A percentile compares a stretch with the other conserved stretches of the same genome.
Conservation (phyloP, 2,329 filamentous ascomycete genomes). For the Clathrospora elynae region DNA sequence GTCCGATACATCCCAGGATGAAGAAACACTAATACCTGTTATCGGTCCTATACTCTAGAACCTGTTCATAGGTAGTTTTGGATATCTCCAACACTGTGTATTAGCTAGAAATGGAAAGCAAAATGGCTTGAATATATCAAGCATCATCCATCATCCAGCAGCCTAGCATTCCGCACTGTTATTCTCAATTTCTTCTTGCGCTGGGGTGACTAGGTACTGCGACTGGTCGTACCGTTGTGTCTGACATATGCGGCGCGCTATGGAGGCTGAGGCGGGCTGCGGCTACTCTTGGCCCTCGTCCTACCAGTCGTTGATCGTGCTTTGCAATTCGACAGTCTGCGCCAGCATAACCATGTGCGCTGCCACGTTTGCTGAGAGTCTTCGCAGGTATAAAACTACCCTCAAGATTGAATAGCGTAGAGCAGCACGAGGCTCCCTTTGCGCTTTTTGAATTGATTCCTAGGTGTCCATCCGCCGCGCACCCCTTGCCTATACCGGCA, state of each 20-base stretch:
- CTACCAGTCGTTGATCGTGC: constrained; percentile 28
- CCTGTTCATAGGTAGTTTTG: no score
- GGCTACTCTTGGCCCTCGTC: constrained; percentile 27
- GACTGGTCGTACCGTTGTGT: not conserved
- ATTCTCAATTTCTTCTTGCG: no score
- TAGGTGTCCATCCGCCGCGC: constrained; percentile 16
- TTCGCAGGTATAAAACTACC: constrained; percentile 43
- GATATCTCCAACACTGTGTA: not conserved
- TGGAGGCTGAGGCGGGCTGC: constrained; percentile 39
- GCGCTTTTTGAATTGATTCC: constrained; percentile 9
- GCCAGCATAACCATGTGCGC: constrained; percentile 34
- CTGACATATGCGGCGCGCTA: constrained; percentile 12
- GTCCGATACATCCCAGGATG: no score
- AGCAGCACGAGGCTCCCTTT: constrained; percentile 8
- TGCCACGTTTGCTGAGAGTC: constrained; percentile 26
- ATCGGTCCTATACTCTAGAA: no score
- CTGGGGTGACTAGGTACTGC: constrained; percentile 1
- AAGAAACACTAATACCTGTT: no score
- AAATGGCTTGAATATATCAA: no score
- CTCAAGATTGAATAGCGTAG: constrained; percentile 34
- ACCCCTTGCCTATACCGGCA: constrained; percentile 21
- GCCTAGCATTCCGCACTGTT: no score
- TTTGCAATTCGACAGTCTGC: constrained; percentile 31
- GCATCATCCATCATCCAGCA: no score
- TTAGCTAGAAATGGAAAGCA: no score